Evolutionary conservation across 768 basidiomycete genomes (phyloP), one percentile per base, ranked within the genome.

Genomic region (Tricholomella constricta): DNA sequence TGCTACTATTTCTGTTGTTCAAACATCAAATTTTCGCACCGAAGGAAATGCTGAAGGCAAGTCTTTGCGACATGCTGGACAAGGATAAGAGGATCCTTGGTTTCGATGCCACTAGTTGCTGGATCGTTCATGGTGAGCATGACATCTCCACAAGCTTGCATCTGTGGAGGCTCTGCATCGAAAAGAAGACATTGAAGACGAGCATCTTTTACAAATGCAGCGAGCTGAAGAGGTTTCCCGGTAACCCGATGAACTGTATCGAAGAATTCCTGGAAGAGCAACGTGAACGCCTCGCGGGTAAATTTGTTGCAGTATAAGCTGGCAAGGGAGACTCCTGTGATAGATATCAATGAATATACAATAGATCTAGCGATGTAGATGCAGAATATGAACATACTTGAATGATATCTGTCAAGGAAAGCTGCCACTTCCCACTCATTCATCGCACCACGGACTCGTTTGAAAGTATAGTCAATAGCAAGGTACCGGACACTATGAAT

Each of bases 381-480:
- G n/a, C n/a, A n/a, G n/a, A n/a, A n/a, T n/a, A 57, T n/a, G n/a
- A n/a, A n/a, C 57, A n/a, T 51, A 61, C 55, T 53, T 19, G n/a
- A 20, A 10, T 60, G 45, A 36, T 47, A 40, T 9, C 48, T 32
- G 6, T 56, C 55, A 23, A 50, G 8, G 42, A 51, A 50, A 6
- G 46, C 45, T 2, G 48, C 62, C 8, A 63, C 59, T 40, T 65
- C 60, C 57, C 62, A 65, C 43, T 67, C 61, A 41, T 67, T 56
- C 35, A 61, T 37, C 0, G 55, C 49, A 5, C 63, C 65, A 7
- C 49, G 31, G 1, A 62, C 56, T 4, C 60, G 54, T 35, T 63
- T 62, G 52, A 63, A 67, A 2, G 65, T 66, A 29, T 43, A 64
- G 34, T 64, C 65, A 20, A 57, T 52, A n/a, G 15, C 34, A 6